phyloP scores from a whole-genome alignment of 208 protist species.

The Blechomonas ayalai region DNA sequence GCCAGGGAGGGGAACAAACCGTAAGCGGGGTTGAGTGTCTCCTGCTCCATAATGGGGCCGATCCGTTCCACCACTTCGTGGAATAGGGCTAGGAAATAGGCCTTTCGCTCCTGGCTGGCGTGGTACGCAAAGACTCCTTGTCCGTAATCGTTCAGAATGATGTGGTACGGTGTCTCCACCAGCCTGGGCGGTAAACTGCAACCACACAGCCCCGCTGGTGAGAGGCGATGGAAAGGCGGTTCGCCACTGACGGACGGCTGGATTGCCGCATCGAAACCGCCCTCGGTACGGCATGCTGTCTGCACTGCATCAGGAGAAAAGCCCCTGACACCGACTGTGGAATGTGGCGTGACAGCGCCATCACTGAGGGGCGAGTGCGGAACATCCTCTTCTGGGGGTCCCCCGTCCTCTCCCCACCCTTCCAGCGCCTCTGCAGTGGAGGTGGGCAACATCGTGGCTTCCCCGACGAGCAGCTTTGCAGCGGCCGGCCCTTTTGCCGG shows the following conservation, averaged over 20 bases:
- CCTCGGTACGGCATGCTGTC: no score
- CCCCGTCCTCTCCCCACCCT: background rate
- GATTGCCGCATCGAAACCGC: no score
- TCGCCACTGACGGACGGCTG: no score
- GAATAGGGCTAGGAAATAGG: slow-evolving; percentile 38
- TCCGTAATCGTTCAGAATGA: slow-evolving; percentile 48
- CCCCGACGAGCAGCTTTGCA: background rate
- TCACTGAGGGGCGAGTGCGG: no score
- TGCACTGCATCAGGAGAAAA: background rate
- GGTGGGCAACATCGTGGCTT: slow-evolving; percentile 11
- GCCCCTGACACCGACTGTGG: no score
- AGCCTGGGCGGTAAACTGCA: slow-evolving; percentile 9
- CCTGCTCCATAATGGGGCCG: slow-evolving; percentile 42
- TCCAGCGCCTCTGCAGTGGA: slow-evolving; percentile 5
- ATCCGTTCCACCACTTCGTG: slow-evolving; percentile 37
- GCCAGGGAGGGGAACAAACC: slow-evolving; percentile 45
- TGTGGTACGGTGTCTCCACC: slow-evolving; percentile 57
- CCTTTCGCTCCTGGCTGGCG: slow-evolving; percentile 28
- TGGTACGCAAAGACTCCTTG: slow-evolving; percentile 48
- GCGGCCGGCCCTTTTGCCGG: background rate
- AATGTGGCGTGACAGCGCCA: no score
- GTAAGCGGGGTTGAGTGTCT: slow-evolving; percentile 37
- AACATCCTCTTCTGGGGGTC: no score
- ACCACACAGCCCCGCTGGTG: no score
- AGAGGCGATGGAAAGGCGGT: no score